Evolutionary conservation across 2,329 filamentous ascomycete genomes (phyloP).

Genomic region (Colletotrichum agaves): DNA sequence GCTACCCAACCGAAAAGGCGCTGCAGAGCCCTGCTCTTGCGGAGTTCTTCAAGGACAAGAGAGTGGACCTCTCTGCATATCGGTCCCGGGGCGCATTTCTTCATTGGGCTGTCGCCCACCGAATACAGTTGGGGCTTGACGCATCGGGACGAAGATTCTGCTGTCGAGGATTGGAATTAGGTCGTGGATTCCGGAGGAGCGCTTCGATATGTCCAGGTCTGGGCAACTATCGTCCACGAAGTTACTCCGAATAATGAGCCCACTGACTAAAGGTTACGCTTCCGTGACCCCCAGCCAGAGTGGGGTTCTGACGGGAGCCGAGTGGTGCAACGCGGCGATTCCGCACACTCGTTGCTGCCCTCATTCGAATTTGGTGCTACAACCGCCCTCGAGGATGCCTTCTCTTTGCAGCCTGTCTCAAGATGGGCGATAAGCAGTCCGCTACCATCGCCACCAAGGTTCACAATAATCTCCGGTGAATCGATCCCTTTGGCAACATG

Average conservation of each 20-base stretch:
- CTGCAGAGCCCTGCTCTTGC: neutral
- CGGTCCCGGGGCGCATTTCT: neutral
- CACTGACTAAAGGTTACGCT: conserved; percentile 53
- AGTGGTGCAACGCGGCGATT: conserved; percentile 53
- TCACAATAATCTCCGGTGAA: neutral
- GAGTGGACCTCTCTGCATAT: neutral
- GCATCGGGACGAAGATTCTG: conserved; percentile 3
- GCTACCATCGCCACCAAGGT: neutral
- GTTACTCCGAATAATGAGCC: conserved; percentile 41
- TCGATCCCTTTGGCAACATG: neutral
- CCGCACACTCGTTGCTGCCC: conserved; percentile 53
- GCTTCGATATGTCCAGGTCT: neutral
- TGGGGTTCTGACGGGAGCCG: conserved; percentile 49
- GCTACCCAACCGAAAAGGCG: neutral
- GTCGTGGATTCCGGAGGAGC: neutral
- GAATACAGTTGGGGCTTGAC: neutral
- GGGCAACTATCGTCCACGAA: neutral
- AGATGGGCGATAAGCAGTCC: neutral
- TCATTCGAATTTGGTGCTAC: conserved; percentile 54
- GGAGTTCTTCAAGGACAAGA: neutral
- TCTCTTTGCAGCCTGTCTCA: conserved; percentile 47
- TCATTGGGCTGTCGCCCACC: neutral
- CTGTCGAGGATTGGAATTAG: conserved; percentile 1
- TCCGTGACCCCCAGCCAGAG: conserved; percentile 51
- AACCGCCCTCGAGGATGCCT: conserved; percentile 55